phyloP scores from a whole-genome alignment of 768 basidiomycete genomes.

The Mycena maculata region DNA sequence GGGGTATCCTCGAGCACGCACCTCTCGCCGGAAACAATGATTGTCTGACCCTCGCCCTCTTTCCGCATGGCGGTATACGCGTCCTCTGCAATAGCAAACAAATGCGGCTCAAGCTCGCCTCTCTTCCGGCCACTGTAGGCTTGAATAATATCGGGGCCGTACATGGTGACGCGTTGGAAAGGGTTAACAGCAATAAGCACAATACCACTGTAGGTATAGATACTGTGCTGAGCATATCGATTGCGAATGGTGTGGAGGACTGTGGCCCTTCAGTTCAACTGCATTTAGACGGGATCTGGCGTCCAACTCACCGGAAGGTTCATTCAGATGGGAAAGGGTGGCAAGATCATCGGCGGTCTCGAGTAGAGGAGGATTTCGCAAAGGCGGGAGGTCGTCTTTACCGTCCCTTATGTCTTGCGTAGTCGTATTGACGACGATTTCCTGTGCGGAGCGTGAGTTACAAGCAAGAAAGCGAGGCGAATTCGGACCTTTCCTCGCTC shows the following conservation, averaged over 20 bases:
- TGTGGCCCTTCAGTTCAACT: conserved; percentile 42
- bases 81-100: conserved; percentile 99
- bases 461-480: conserved; percentile 28
- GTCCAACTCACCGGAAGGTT: conserved; percentile 81
- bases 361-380: conserved; percentile 95
- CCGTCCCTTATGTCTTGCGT: conserved; percentile 84
- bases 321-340: conserved; percentile 97
- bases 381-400: conserved; percentile 85
- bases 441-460: conserved; percentile 55
- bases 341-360: conserved; percentile 99
- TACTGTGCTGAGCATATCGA: conserved; percentile 96
- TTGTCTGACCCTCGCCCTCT: conserved; percentile 95
- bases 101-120: conserved; percentile 96
- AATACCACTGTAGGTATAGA: conserved; percentile 99
- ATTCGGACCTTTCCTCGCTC: conserved; percentile 88
- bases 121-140: conserved; percentile 92
- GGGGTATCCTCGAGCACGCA: conserved; percentile 49
- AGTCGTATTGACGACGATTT: conserved; percentile 82
- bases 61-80: conserved; percentile 98
- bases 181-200: conserved; percentile 99
- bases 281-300: conserved; percentile 12
- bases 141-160: conserved; percentile 97
- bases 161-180: conserved; percentile 96
- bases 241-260: conserved; percentile 97
- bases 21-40: conserved; percentile 99